Evolutionary conservation across 768 basidiomycete genomes (phyloP).

Genomic region (Mycena alexandri): DNA sequence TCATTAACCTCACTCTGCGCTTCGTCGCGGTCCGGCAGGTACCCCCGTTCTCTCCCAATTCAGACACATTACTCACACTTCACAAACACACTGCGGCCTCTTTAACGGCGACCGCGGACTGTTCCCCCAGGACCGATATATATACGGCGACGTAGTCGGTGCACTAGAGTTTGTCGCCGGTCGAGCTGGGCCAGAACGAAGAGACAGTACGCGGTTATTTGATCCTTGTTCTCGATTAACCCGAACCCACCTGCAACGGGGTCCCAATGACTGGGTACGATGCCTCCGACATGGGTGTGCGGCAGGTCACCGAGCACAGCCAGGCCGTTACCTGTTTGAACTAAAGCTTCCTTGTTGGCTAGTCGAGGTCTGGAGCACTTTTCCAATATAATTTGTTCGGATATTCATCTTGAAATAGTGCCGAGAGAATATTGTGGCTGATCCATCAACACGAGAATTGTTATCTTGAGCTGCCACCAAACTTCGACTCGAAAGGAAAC

Average conservation of each 20-base stretch:
- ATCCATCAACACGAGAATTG: too few species aligned
- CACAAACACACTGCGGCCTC: too few species aligned
- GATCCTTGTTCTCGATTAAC: too few species aligned
- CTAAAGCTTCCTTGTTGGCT: too few species aligned
- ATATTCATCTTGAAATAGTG: too few species aligned
- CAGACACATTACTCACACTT: too few species aligned
- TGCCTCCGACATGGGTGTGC: constrained; percentile 29
- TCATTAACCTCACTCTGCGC: constrained; percentile 18
- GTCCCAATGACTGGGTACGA: constrained; percentile 25
- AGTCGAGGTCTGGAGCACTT: too few species aligned
- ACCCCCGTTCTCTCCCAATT: too few species aligned
- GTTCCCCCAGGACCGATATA: constrained; percentile 16
- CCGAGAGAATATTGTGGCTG: too few species aligned
- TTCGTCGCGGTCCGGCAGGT: constrained; percentile 26
- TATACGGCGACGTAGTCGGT: constrained; percentile 23
- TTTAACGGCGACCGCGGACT: constrained; percentile 25
- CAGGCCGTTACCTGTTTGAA: constrained; percentile 16
- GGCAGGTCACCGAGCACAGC: constrained; percentile 18
- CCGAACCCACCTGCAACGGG: constrained; percentile 5
- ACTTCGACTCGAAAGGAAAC: too few species aligned
- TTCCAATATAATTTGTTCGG: too few species aligned
- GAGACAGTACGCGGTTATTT: constrained; percentile 21
- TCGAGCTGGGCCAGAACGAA: constrained; percentile 10
- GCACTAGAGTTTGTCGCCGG: constrained; percentile 14
- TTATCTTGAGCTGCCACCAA: too few species aligned